These are phyloP conservation scores for Fusarium xylarioides DNA, from an alignment of 2,329 filamentous ascomycete genomes.

Conservation along the genomic window DNA sequence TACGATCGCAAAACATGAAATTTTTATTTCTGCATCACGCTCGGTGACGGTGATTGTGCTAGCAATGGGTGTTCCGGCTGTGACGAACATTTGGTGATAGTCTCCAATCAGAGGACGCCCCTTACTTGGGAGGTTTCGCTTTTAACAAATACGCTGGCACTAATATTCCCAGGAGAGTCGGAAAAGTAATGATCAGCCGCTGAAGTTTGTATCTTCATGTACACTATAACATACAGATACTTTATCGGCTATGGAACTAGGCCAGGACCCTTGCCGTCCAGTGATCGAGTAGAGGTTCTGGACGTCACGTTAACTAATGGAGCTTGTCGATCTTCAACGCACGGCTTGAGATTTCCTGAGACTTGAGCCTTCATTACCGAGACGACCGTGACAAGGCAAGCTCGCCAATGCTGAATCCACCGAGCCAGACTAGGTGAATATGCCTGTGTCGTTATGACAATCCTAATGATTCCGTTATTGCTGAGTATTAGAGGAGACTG, in stretches of 20 bases:
- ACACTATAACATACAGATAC: conserved; percentile 8
- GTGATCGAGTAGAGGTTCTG: conserved; percentile 10
- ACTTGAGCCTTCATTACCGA: conserved; percentile 1
- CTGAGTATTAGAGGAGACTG: not conserved
- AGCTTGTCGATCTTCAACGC: conserved; percentile 19
- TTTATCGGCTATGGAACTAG: conserved; percentile 27
- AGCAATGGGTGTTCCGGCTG: not conserved
- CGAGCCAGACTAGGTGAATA: not conserved
- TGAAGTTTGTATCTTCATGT: conserved; percentile 19
- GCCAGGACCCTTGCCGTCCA: conserved; percentile 19
- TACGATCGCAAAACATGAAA: not conserved
- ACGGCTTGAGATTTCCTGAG: not conserved
- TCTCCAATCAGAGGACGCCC: not conserved
- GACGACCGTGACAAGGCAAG: not conserved
- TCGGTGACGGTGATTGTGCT: not conserved
- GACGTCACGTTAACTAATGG: conserved; percentile 14
- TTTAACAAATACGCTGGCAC: not conserved
- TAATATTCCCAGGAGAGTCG: not conserved
- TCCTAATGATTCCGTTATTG: conserved; percentile 2
- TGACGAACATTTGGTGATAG: not conserved
- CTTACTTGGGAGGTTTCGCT: not conserved
- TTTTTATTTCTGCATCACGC: not conserved
- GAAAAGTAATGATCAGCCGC: conserved; percentile 4
- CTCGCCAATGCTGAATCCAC: not conserved
- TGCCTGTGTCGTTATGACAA: not conserved